Conservation (phyloP, 2,329 filamentous ascomycete genomes). For the Fusarium liriodendri region DNA sequence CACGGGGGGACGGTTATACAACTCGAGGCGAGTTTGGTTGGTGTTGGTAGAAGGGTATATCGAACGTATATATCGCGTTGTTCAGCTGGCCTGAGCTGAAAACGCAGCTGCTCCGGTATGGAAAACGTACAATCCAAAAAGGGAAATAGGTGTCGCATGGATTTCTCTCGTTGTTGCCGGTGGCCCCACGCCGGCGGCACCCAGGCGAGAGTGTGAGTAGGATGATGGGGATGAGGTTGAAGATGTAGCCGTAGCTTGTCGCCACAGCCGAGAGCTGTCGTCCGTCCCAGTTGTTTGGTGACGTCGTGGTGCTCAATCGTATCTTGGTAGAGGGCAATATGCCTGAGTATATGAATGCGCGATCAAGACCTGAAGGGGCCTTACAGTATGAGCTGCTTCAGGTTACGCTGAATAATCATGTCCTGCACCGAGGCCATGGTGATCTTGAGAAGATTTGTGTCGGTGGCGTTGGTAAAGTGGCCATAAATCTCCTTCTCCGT, state of each 20-base stretch:
- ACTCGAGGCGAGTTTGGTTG: neutral
- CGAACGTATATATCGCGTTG: slow-evolving; percentile 4
- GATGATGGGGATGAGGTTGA: neutral
- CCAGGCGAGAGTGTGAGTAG: neutral
- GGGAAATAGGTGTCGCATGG: neutral
- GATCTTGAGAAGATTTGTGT: slow-evolving; percentile 82
- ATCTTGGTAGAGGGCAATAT: neutral
- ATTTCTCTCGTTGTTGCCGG: neutral
- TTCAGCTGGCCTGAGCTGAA: slow-evolving; percentile 6
- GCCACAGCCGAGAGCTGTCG: neutral
- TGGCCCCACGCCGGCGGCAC: neutral
- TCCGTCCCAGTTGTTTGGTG: slow-evolving; percentile 1
- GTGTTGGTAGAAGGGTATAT: slow-evolving; percentile 7
- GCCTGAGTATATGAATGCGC: slow-evolving; percentile 2
- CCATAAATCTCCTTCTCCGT: slow-evolving; percentile 73
- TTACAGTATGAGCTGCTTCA: slow-evolving; percentile 76
- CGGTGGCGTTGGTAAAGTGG: slow-evolving; percentile 71
- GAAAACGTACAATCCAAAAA: slow-evolving; percentile 9
- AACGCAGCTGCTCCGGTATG: neutral
- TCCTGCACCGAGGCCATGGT: slow-evolving; percentile 89
- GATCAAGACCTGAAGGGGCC: slow-evolving; percentile 1
- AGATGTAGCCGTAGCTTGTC: neutral
- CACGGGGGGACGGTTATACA: neutral
- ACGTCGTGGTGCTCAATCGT: slow-evolving; percentile 8
- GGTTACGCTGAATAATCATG: slow-evolving; percentile 87